Base-by-base conservation (phyloP, 2,329 filamentous ascomycete species). In the Hymenoscyphus fructigenus region DNA sequence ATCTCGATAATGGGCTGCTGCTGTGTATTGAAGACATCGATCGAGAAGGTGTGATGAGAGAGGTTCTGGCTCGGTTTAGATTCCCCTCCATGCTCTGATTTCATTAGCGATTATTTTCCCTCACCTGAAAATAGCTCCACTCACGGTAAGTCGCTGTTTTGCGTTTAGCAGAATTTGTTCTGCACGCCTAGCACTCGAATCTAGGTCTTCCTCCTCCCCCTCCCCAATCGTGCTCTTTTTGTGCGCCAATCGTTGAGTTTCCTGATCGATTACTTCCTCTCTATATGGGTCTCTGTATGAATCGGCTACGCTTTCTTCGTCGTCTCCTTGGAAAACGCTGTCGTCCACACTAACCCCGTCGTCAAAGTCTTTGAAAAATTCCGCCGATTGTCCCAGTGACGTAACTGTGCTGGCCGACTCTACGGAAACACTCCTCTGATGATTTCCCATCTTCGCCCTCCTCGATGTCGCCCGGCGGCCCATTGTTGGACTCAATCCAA, bases 151-250 rank as follows among this genome's bases (percentile, higher is more conserved):
- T 71, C 93, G 85, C 76, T 88, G 89, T 80, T 97, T 97, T 36
- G 94, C 94, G 78, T 96, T 97, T 63, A 93, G 92, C 63, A 98
- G 83, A 74, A 97, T 97, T 74, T 93, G 84, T 75, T 97, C 93
- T 1, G 93, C 93, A 72, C 92, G 87, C 70, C 89, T 88, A 17
- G 85, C 88, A 59, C 91, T 91, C 3, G 91, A 91, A 72, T 89
- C 86, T 56, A 84, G 82, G 63, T 90, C 85, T 64, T 88, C 85
- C 2, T 84, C 79, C 64, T 88, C 85, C 3, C 84, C 79, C 57
- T 77, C 78, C 23, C 76, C 77, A 72, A 70, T 78, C 70, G 73
- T 76, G 34, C 59, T 66, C 23, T 71, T 68, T 57, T 59, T 69
- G 50, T 59, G 67, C 12, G 70, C 65, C 41, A 74, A 61, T 32